phyloP scores from a whole-genome alignment of 2,329 filamentous ascomycete genomes.

The Microdochium trichocladiopsis region DNA sequence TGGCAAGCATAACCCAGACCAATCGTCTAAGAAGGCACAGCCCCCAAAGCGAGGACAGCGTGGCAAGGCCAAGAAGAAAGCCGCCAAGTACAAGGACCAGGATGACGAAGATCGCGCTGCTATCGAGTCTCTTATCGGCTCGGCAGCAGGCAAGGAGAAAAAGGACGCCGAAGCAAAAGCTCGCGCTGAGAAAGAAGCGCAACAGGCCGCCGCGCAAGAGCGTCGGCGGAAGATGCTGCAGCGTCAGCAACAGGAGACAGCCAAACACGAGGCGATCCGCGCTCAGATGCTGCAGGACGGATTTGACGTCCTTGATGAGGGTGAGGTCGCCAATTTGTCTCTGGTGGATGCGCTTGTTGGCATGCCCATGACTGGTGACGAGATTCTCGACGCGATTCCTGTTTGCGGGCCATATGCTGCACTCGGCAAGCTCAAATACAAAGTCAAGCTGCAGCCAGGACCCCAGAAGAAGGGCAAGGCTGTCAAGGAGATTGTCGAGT shows the following conservation, averaged over 20 bases:
- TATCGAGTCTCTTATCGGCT: constrained; percentile 82
- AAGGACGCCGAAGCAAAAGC: constrained; percentile 61
- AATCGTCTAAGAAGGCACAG: constrained; percentile 33
- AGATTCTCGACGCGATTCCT: constrained; percentile 62
- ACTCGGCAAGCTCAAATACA: constrained; percentile 74
- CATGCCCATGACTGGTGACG: constrained; percentile 71
- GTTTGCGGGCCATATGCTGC: constrained; percentile 61
- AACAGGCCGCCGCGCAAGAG: constrained; percentile 63
- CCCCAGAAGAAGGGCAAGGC: constrained; percentile 90
- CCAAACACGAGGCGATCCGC: constrained; percentile 67
- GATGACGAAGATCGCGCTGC: constrained; percentile 87
- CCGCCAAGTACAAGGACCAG: constrained; percentile 85
- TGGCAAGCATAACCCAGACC: constrained; percentile 13
- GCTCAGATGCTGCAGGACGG: constrained; percentile 53
- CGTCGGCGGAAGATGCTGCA: constrained; percentile 76
- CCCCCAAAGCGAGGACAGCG: constrained; percentile 66
- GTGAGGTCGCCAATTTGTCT: constrained; percentile 45
- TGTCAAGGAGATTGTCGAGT: constrained; percentile 79
- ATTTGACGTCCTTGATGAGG: constrained; percentile 52
- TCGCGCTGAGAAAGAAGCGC: constrained; percentile 63
- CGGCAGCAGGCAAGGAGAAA: constrained; percentile 58
- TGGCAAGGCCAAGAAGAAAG: constrained; percentile 79
- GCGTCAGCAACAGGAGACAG: constrained; percentile 66
- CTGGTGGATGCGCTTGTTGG: constrained; percentile 69
- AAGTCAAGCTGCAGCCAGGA: constrained; percentile 89